A percentile compares a stretch with the other conserved stretches of the same genome.
These are phyloP conservation scores for Claviceps capensis DNA, from an alignment of 2,329 filamentous ascomycete genomes.

Conservation along the genomic window DNA sequence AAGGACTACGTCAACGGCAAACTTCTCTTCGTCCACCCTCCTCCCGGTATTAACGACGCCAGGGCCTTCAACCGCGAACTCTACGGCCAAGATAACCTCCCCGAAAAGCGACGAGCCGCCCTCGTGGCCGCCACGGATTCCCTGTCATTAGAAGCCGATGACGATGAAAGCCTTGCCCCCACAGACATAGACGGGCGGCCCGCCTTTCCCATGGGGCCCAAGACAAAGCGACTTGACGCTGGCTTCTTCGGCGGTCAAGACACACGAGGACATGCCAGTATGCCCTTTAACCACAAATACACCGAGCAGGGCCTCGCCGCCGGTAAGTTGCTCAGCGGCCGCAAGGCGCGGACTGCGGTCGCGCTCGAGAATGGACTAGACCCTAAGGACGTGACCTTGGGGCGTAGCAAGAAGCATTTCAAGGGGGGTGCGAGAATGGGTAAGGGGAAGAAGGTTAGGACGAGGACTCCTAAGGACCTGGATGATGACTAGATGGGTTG, in stretches of 20 bases:
- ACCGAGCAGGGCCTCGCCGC: conserved; percentile 53
- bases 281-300: conserved; percentile 86
- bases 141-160: conserved; percentile 23
- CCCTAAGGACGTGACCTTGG: conserved; percentile 56
- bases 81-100: conserved; percentile 72
- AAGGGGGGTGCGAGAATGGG: conserved; percentile 56
- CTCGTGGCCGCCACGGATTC: conserved; percentile 38
- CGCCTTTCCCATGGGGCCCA: conserved; percentile 45
- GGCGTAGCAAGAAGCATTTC: conserved; percentile 80
- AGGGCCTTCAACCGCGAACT: conserved; percentile 77
- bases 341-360: conserved; percentile 69
- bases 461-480: conserved; percentile 2
- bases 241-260: conserved; percentile 68
- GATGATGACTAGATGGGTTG: conserved; percentile 4
- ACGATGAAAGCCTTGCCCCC: conserved; percentile 15
- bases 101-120: conserved; percentile 61
- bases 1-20: conserved; percentile 98
- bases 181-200: conserved; percentile 34
- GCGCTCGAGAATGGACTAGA: conserved; percentile 79
- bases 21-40: conserved; percentile 80
- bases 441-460: conserved; percentile 33
- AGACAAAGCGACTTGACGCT: conserved; percentile 68
- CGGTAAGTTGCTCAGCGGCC: conserved; percentile 58
- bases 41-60: conserved; percentile 58
- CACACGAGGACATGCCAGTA: conserved; percentile 51